Conservation (phyloP, 2,329 filamentous ascomycete genomes). For the Scytalidium sp. region DNA sequence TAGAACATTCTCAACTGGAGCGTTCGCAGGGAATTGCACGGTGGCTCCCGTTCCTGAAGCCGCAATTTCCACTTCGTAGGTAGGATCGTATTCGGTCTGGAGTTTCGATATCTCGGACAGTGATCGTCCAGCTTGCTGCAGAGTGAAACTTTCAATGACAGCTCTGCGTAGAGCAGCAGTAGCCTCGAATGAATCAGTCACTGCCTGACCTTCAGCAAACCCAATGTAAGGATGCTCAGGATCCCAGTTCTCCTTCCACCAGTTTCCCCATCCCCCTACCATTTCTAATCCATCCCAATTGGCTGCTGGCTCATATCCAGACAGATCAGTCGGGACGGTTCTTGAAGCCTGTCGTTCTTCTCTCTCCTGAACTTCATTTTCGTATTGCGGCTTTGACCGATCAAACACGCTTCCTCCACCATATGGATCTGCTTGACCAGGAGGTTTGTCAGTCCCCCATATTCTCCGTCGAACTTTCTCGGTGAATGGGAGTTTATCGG, state of each 20-base stretch:
- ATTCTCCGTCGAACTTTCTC: slow-evolving; percentile 44
- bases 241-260: slow-evolving; percentile 35
- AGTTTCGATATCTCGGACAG: slow-evolving; percentile 15
- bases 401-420: slow-evolving; percentile 30
- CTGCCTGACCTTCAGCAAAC: slow-evolving; percentile 35
- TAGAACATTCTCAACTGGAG: slow-evolving; percentile 13
- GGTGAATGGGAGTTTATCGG: slow-evolving; percentile 29
- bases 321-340: slow-evolving; percentile 10
- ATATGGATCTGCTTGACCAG: slow-evolving; percentile 46
- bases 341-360: slow-evolving; percentile 11
- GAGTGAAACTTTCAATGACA: slow-evolving; percentile 51
- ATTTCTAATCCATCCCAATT: slow-evolving; percentile 51
- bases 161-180: slow-evolving; percentile 49
- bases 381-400: slow-evolving; percentile 12
- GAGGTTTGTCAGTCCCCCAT: slow-evolving; percentile 47
- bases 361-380: slow-evolving; percentile 7
- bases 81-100: slow-evolving; percentile 13
- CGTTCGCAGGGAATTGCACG: slow-evolving; percentile 17
- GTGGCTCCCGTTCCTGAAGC: slow-evolving; percentile 13
- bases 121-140: slow-evolving; percentile 39
- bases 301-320: slow-evolving; percentile 40
- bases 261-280: slow-evolving; percentile 47
- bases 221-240: slow-evolving; percentile 35
- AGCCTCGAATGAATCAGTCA: slow-evolving; percentile 31
- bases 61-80: slow-evolving; percentile 22